Evolutionary conservation across 2,329 filamentous ascomycete genomes (phyloP).

Genomic region (Ophiocordyceps robertsii): DNA sequence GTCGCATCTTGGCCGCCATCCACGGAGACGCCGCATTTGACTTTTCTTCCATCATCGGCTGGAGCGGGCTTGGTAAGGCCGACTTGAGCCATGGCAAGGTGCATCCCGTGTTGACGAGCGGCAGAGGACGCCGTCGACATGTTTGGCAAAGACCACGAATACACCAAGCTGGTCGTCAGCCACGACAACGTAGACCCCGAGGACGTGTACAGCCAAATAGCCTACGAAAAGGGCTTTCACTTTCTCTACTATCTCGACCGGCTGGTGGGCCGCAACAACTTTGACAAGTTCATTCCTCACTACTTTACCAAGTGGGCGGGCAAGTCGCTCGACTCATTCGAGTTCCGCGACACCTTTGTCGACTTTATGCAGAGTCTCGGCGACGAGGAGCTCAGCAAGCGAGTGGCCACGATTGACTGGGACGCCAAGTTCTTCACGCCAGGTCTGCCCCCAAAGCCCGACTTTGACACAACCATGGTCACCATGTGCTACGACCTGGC

Average conservation of each 20-base stretch:
- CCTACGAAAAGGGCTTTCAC: conserved; percentile 94
- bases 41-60: conserved; percentile 92
- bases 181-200: conserved; percentile 88
- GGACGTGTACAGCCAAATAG: conserved; percentile 83
- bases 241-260: conserved; percentile 87
- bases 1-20: conserved; percentile 61
- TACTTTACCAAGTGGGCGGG: conserved; percentile 79
- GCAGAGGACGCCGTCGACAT: conserved; percentile 62
- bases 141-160: conserved; percentile 75
- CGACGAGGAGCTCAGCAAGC: conserved; percentile 49
- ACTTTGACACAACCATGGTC: conserved; percentile 79
- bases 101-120: not conserved
- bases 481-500: conserved; percentile 76
- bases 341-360: conserved; percentile 82
- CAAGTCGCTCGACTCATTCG: conserved; percentile 83
- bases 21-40: conserved; percentile 80
- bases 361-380: conserved; percentile 62
- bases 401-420: conserved; percentile 72
- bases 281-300: conserved; percentile 89
- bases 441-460: conserved; percentile 77
- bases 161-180: conserved; percentile 80
- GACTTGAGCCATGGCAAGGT: not conserved
- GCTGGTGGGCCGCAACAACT: conserved; percentile 70
- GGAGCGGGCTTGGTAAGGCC: conserved; percentile 59
- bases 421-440: conserved; percentile 79